Evolutionary conservation across 2,329 filamentous ascomycete genomes (phyloP).

Genomic region (Penicillium sp.): DNA sequence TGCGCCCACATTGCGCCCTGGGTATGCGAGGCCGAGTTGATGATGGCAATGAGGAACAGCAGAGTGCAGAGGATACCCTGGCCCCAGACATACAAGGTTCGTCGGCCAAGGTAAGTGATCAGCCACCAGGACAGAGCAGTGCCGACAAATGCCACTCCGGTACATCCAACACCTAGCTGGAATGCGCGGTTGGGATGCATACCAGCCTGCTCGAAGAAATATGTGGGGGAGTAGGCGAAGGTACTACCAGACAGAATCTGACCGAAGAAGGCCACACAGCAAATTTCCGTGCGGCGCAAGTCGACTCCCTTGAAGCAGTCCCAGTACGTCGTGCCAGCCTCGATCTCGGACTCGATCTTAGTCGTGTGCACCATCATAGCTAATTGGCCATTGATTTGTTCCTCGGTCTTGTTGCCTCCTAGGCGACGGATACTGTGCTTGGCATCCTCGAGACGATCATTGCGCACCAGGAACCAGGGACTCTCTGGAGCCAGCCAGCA

Average conservation of each 20-base stretch:
- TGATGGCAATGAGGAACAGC: slow-evolving; percentile 39
- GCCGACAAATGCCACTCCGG: slow-evolving; percentile 61
- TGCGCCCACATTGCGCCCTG: slow-evolving; percentile 39
- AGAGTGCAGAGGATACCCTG: slow-evolving; percentile 37
- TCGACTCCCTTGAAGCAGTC: slow-evolving; percentile 44
- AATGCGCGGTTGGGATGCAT: slow-evolving; percentile 43
- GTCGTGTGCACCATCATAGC: slow-evolving; percentile 49
- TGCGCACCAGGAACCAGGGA: slow-evolving; percentile 37
- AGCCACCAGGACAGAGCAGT: slow-evolving; percentile 58
- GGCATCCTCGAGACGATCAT: slow-evolving; percentile 32
- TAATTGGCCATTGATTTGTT: slow-evolving; percentile 34
- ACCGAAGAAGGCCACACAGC: slow-evolving; percentile 44
- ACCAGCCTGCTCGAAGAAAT: slow-evolving; percentile 52
- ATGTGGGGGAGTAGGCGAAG: slow-evolving; percentile 46
- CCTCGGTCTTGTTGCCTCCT: slow-evolving; percentile 32
- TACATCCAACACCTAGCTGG: slow-evolving; percentile 51
- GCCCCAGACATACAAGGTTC: slow-evolving; percentile 47
- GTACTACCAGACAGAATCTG: slow-evolving; percentile 46
- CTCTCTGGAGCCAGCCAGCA: slow-evolving; percentile 36
- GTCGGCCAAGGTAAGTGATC: slow-evolving; percentile 47
- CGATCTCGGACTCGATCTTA: slow-evolving; percentile 39
- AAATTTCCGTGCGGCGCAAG: slow-evolving; percentile 51
- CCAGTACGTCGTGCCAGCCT: slow-evolving; percentile 37
- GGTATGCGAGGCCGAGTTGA: slow-evolving; percentile 33
- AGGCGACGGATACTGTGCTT: slow-evolving; percentile 30